Evolutionary conservation across 805 yeast species (phyloP), one percentile per base, ranked within the genome.

Genomic region (Priceomyces haplophilus): DNA sequence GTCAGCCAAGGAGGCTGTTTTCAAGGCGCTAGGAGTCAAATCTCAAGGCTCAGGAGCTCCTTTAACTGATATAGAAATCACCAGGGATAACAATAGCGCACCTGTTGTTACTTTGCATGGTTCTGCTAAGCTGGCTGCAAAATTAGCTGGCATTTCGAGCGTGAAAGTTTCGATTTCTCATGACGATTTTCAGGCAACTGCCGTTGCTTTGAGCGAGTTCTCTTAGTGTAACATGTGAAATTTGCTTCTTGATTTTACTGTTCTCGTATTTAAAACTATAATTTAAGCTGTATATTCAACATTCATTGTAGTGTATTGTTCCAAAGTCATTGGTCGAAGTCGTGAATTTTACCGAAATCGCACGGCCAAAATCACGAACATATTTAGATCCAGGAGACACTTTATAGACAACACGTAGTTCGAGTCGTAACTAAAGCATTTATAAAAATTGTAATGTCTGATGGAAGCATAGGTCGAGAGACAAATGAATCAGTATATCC

Each of bases 1-100:
- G 99, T 88, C 97, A 23, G 99, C 99, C 35, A 93, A 93, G 72
- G 99, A 93, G 73, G 99, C 99, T 34, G 97, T 90, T 27, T 93
- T 93, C 83, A 93, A 93, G 74, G 87, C 96, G 15, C 75, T 93
- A 59, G 90, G 93, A 48, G 95, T 88, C 49, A 78, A 79, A 59
- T 82, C 95, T 37, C 79, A 82, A 61, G 99, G 99, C 46, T 97
- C 91, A 12, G 99, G 98, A 48, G 98, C 99, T 30, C 75, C 95
- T 25, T 77, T 93, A 71, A 80, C 78, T 62, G 96, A 88, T 47
- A 95, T 93, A 67, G 98, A 91, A 72, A 87, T 93, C 56, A 55
- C 72, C 21, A 83, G 91, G 57, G 83, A 78, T 51, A 52, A 69
- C 38, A 81, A 80, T 43, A 90, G 90, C 42, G 95, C 87, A 39